phyloP scores from a whole-genome alignment of 106 monocot species.

The Phalaenopsis equestris region DNA sequence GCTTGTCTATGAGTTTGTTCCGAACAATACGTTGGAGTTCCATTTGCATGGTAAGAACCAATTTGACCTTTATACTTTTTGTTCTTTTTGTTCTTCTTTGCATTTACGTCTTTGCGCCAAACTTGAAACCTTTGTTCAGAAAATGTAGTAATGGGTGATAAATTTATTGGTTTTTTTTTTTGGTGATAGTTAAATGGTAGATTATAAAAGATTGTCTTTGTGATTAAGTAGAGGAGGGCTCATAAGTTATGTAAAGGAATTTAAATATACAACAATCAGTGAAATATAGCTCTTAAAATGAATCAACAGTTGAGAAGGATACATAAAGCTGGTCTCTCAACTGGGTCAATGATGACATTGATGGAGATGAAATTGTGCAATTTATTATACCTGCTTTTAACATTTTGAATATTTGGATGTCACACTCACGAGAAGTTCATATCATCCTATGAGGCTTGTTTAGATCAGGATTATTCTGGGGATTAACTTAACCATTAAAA shows the following conservation, averaged over 20 bases:
- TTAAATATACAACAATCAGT: background rate
- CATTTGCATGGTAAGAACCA: conserved; percentile 49
- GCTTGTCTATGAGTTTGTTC: conserved; percentile 72
- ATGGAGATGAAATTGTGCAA: background rate
- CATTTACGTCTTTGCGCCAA: background rate
- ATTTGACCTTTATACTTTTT: background rate
- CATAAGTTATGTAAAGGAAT: background rate
- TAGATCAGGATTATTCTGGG: background rate
- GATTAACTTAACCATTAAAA: background rate
- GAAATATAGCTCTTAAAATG: background rate
- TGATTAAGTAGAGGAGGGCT: background rate
- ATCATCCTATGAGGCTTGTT: background rate
- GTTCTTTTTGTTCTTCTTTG: background rate
- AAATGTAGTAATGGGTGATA: background rate
- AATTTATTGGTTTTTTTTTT: too few relatives aligned
- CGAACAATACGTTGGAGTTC: conserved; percentile 53
- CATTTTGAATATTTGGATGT: background rate
- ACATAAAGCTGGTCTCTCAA: background rate
- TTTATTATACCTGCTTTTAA: background rate
- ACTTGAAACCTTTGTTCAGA: background rate
- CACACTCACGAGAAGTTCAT: background rate
- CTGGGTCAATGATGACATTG: background rate
- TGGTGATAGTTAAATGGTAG: background rate
- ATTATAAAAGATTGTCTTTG: background rate
- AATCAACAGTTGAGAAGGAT: background rate